Conservation (phyloP, 139 green algal species). For the Chlamydomonas schloesseri region DNA sequence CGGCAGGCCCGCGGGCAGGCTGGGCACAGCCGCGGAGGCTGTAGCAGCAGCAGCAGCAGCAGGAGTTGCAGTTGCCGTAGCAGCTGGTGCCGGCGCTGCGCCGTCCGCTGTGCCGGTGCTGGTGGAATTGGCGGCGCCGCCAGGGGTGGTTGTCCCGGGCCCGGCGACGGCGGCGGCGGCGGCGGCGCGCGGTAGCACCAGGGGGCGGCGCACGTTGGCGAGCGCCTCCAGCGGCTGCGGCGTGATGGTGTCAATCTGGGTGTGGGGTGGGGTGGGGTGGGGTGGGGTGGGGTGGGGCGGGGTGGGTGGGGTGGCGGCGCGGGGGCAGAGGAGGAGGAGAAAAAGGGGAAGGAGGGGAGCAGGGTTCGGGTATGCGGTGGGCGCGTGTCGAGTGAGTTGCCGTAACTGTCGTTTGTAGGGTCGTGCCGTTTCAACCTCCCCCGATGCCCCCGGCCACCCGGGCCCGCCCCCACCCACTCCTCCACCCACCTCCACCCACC, state of each 20-base stretch:
- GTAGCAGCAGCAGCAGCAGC: neutral
- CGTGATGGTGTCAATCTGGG: constrained; percentile 31
- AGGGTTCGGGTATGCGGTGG: no score
- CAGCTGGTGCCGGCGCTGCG: neutral
- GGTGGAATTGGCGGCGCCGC: neutral
- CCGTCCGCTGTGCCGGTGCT: neutral
- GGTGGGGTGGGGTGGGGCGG: neutral
- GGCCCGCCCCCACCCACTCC: no score
- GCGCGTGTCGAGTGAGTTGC: no score
- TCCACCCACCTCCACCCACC: no score
- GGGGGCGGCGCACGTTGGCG: neutral
- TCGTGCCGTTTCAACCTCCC: no score
- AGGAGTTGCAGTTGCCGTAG: neutral
- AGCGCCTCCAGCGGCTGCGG: neutral
- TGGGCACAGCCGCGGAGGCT: neutral
- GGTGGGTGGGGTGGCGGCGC: no score
- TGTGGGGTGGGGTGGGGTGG: neutral
- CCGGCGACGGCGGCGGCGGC: no score
- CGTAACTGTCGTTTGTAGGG: no score
- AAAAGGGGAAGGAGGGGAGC: no score
- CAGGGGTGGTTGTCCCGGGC: no score
- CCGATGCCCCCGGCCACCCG: no score
- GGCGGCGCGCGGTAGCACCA: neutral
- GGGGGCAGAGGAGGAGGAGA: neutral
- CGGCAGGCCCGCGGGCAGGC: neutral